phyloP scores from a whole-genome alignment of 176 grass and related monocot species.

The Metroxylon sagu region DNA sequence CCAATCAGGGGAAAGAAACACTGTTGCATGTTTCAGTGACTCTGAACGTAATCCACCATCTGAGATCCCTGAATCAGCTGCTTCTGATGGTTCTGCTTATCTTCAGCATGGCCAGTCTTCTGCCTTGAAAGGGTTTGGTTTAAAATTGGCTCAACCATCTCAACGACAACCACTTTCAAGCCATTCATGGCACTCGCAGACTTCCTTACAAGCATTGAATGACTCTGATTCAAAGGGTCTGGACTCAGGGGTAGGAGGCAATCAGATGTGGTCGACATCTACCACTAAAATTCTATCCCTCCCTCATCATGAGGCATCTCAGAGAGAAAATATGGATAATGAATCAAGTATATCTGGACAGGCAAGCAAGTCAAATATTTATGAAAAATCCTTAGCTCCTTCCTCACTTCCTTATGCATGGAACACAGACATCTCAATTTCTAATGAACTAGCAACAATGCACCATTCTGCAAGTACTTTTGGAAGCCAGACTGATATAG shows the following conservation, averaged over 20 bases:
- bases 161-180: slow-evolving; percentile 44
- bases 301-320: slow-evolving; percentile 23
- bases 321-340: slow-evolving; percentile 4
- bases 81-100: slow-evolving; percentile 35
- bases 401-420: no score
- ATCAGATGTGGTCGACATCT: slow-evolving; percentile 35
- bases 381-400: background rate
- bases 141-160: slow-evolving; percentile 64
- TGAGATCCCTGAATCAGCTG: slow-evolving; percentile 33
- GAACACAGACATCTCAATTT: background rate
- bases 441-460: background rate
- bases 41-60: slow-evolving; percentile 5
- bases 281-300: slow-evolving; percentile 24
- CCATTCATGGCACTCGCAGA: slow-evolving; percentile 22
- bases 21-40: background rate
- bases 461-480: background rate
- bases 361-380: background rate
- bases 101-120: slow-evolving; percentile 52
- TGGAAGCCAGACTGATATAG: background rate
- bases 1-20: slow-evolving; percentile 47
- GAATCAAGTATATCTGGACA: slow-evolving; percentile 4
- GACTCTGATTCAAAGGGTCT: slow-evolving; percentile 38
- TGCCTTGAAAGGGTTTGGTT: slow-evolving; percentile 50
- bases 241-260: slow-evolving; percentile 29
- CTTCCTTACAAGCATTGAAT: slow-evolving; percentile 6